Base-by-base conservation (phyloP, 73 alveolate species). In the Paramecium sonneborni region DNA sequence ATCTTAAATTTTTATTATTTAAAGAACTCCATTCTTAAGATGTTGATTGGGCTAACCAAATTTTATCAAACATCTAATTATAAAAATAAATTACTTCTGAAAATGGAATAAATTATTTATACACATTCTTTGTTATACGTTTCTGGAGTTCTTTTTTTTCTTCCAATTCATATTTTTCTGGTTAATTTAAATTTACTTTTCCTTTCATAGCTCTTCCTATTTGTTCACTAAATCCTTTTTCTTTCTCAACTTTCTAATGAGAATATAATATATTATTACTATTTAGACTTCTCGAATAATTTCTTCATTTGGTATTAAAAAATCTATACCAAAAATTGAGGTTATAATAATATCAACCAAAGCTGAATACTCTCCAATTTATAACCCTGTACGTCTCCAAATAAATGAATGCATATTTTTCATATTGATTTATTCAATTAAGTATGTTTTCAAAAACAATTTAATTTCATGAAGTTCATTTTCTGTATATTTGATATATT, bases 401-500 rank as follows among this genome's bases (percentile, higher is more conserved):
- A 72, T 72, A 72, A 11, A 72, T 12, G 55, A 23, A 72, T 72
- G 55, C 86, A 72, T 72, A 14, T 72, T 32, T 37, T 38, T 72
- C 12, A 28, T 32, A 34, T 72, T 34, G 32, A 72, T 34, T 35
- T 72, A 6, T 72, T 72, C 57, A 12, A 35, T 11, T n/a, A 72
- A 21, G 32, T 32, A 72, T 30, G 32, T 34, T 3, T 14, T 38
- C 18, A 32, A 14, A 35, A 28, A 32, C 6, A 1, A 30, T 72
- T 38, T 72, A 34, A 72, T 18, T 72, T 72, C 32, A 0, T 28
- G 6, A 8, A 79, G 55, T 41, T 79, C 90, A 10, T 20, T 14
- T 43, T 20, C 26, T 11, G 90, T 18, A 14, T 5, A 79, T 41
- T 34, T 79, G n/a, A 79, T 44, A 8, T 35, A 34, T 35, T 34